Conservation (phyloP, 2,329 filamentous ascomycete species). For the Leptographium galeiforme region DNA sequence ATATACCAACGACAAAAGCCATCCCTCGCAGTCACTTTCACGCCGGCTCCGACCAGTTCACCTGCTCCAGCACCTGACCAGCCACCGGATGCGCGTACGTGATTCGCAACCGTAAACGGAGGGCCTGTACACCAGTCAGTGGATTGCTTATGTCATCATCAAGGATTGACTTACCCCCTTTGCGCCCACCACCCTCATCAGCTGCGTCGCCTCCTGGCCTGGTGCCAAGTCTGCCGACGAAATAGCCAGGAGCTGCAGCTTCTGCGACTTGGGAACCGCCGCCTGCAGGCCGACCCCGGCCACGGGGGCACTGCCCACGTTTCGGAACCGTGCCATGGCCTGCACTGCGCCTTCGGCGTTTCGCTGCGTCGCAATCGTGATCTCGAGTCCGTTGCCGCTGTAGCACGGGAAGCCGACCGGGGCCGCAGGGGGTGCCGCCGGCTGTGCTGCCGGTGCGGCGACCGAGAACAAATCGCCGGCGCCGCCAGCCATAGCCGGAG, state of each 20-base stretch:
- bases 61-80: conserved; percentile 71
- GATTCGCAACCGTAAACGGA: conserved; percentile 77
- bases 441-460: conserved; percentile 12
- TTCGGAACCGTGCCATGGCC: conserved; percentile 72
- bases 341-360: conserved; percentile 69
- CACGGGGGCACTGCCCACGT: conserved; percentile 54
- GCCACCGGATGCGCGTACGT: conserved; percentile 59
- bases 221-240: conserved; percentile 64
- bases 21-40: background rate
- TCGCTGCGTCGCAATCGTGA: conserved; percentile 74
- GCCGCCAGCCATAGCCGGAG: conserved; percentile 14
- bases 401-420: conserved; percentile 57
- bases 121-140: conserved; percentile 39
- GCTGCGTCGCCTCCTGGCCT: conserved; percentile 74
- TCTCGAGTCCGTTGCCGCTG: conserved; percentile 68
- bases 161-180: conserved; percentile 62
- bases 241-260: conserved; percentile 81
- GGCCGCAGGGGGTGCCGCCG: conserved; percentile 20
- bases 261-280: conserved; percentile 92
- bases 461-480: conserved; percentile 35
- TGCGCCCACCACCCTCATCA: conserved; percentile 74
- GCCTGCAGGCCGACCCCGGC: conserved; percentile 76
- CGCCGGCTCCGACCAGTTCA: conserved; percentile 84
- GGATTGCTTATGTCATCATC: conserved; percentile 1
- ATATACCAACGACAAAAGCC: background rate